Evolutionary conservation across 768 basidiomycete species (phyloP), one percentile per base, ranked within the genome.

Genomic region (Tylopilus sp.): DNA sequence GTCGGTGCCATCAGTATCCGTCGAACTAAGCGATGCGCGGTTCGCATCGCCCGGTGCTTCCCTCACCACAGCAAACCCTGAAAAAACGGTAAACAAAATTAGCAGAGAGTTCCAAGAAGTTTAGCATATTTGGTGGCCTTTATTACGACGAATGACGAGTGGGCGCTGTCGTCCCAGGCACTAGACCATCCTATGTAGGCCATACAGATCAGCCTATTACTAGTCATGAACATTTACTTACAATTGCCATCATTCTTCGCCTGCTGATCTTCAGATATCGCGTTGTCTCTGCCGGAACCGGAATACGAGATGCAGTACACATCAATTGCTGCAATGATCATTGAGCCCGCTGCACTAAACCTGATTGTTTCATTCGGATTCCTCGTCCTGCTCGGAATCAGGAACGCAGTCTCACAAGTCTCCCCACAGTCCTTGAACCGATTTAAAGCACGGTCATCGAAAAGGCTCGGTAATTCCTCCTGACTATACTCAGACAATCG

Each of bases 261-360:
- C 41, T 76, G 3, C 48, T 69, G 8, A 24, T 33, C 34, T 52
- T 60, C 16, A 65, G 71, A 25, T 33, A 55, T 28, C 50, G 33
- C 11, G 40, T 56, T 6, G 21, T 40, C 3, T 29, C 25, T 3
- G 46, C 44, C 75, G 3, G 71, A 71, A 13, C n/a, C 45, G 13
- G 46, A 43, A 31, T 53, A 64, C 25, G 60, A 63, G 6, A 38
- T 26, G 7, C 59, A 62, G 10, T 75, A 75, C 51, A 63, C 67
- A 6, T 67, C 63, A 4, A 52, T 72, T 9, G 63, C 63, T 8
- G 59, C 73, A 10, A 72, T 76, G 58, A 29, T 71, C 22, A 45
- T 76, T 43, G 74, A 75, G 54, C 70, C 69, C 1, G 71, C 70
- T 2, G 57, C 68, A 2, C 48, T 70, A 3, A 72, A 72, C 44